Percentiles rank a stretch among this genome's conserved stretches.
These are phyloP conservation scores for Aleurites moluccanus DNA, from an alignment of 441 rosid genomes.

Conservation along the genomic window DNA sequence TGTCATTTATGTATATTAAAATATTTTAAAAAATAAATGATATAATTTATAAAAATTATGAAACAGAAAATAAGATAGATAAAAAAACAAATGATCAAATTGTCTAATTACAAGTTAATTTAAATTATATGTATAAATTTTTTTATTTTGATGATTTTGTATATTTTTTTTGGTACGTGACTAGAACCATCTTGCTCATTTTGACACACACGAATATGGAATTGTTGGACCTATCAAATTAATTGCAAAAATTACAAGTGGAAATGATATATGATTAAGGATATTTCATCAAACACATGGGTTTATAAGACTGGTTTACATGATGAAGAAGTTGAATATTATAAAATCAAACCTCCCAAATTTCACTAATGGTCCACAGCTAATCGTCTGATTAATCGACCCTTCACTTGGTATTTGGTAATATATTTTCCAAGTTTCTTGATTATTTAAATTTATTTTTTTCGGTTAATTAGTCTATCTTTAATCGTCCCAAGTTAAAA, in stretches of 20 bases:
- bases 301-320: slow-evolving; percentile 47
- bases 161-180: not conserved
- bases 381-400: slow-evolving; percentile 19
- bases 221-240: slow-evolving; percentile 47
- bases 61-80: no score
- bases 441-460: not conserved
- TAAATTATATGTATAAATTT: no score
- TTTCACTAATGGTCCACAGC: slow-evolving; percentile 19
- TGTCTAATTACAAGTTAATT: no score
- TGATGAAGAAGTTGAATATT: slow-evolving; percentile 26
- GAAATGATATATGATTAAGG: slow-evolving; percentile 30
- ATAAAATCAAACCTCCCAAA: not conserved
- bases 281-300: slow-evolving; percentile 57
- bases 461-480: not conserved
- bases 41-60: no score
- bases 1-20: no score
- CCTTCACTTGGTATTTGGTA: slow-evolving; percentile 53
- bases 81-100: no score
- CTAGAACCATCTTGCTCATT: slow-evolving; percentile 52
- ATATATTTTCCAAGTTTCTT: not conserved
- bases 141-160: not conserved
- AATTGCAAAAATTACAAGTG: slow-evolving; percentile 19
- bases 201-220: slow-evolving; percentile 42
- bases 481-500: no score
- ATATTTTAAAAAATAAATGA: no score